These are phyloP conservation scores for Spatholobus suberectus DNA, from an alignment of 306 rosid species.

Conservation along the genomic window DNA sequence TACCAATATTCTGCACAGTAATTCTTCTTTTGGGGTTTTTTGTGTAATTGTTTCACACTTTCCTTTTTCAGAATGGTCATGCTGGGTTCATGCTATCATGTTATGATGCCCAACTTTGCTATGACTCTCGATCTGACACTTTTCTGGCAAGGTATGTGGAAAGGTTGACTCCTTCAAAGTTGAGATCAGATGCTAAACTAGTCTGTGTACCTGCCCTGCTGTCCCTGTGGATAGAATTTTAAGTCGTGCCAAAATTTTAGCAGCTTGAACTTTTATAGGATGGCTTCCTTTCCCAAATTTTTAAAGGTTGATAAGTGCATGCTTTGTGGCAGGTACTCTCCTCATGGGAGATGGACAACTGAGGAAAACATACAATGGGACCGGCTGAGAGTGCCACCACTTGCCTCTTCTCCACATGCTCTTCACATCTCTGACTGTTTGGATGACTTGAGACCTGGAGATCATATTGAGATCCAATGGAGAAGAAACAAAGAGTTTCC, in stretches of 20 bases:
- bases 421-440: constrained; percentile 81
- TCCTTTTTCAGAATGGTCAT: constrained; percentile 78
- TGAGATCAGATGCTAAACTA: constrained; percentile 18
- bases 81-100: constrained; percentile 93
- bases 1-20: background rate
- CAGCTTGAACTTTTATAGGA: background rate
- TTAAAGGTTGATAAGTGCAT: constrained; percentile 16
- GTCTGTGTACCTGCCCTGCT: background rate
- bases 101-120: constrained; percentile 87
- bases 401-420: constrained; percentile 62
- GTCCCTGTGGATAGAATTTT: constrained; percentile 23
- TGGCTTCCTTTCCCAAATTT: background rate
- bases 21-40: constrained; percentile 2
- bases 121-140: constrained; percentile 62
- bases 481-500: constrained; percentile 87
- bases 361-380: constrained; percentile 88
- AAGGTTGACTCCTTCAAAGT: constrained; percentile 20
- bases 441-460: constrained; percentile 74
- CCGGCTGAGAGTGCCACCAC: constrained; percentile 77
- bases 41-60: constrained; percentile 26
- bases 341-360: constrained; percentile 73
- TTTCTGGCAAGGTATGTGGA: constrained; percentile 84
- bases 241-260: background rate
- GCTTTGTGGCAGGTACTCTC: constrained; percentile 67
- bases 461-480: constrained; percentile 97